Evolutionary conservation across 2,329 filamentous ascomycete genomes (phyloP), one percentile per base, ranked within the genome.

Genomic region (Botrytis hyacinthi): DNA sequence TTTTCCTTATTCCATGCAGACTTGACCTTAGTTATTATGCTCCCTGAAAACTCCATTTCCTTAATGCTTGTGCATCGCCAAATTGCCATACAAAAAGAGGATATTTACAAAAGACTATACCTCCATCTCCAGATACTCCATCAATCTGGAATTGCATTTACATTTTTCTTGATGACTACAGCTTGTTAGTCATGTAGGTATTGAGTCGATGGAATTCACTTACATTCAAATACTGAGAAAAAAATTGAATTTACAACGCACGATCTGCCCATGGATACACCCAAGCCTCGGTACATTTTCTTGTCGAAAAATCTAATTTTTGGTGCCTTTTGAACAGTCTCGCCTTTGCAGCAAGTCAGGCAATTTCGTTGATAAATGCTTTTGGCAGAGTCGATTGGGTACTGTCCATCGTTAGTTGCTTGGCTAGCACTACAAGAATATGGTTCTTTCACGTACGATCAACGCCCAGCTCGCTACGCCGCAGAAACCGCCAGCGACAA

Each of bases 181-280:
- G 3, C 18, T 29, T 44, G 20, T 73, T 29, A 59, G 42, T 62
- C 22, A 32, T 67, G 29, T 35, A 44, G 9, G 12, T 16, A 22
- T 22, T 3, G 32, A 72, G 29, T 44, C n/a, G 16, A 32, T 35
- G 16, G 12, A 32, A 12, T 57, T 32, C 40, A 44, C 71, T 70
- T 73, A 73, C 71, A 91, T 83, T 97, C 93, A 81, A 96, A 97
- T 57, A 91, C 92, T 61, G 92, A 94, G 84, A 97, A 97, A 86
- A 97, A 97, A 79, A 97, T 92, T 77, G 93, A 93, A 81, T 97
- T 97, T 78, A 96, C 90, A 70, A 93, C 86, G 79, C 92, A 94
- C 20, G 93, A 95, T 73, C 93, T 90, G 77, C 89, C 88, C 90
- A 96, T 95, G 54, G 92, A 95, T 40, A 96, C 93, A 35, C 91